Percentiles rank a stretch among this genome's conserved stretches.
Conservation (phyloP, 1,284 basidiomycete species). For the Schizophyllum amplum region DNA sequence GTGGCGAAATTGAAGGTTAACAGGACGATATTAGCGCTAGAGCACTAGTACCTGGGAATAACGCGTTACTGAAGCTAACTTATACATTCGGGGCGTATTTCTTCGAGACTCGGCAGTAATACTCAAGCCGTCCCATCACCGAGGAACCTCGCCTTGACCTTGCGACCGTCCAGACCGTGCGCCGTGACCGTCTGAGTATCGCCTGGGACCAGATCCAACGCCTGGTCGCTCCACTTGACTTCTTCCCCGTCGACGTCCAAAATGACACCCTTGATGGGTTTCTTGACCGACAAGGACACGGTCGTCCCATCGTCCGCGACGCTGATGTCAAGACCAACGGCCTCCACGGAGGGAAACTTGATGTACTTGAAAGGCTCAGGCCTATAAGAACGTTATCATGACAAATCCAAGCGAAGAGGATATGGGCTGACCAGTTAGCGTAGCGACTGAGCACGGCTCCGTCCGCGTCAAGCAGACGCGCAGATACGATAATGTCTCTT, state of each 20-base stretch:
- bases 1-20: no score
- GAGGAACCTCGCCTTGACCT: slow-evolving; percentile 58
- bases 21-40: no score
- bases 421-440: slow-evolving; percentile 57
- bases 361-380: slow-evolving; percentile 90
- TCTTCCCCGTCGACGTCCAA: slow-evolving; percentile 69
- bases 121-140: slow-evolving; percentile 63
- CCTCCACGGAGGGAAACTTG: slow-evolving; percentile 58
- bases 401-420: slow-evolving; percentile 4
- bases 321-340: slow-evolving; percentile 47
- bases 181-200: slow-evolving; percentile 67
- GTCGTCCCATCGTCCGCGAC: slow-evolving; percentile 50
- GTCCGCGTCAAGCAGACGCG: slow-evolving; percentile 53
- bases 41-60: no score
- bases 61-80: no score
- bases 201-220: slow-evolving; percentile 78
- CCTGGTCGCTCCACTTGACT: slow-evolving; percentile 79
- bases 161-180: slow-evolving; percentile 56
- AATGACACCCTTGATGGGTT: slow-evolving; percentile 80
- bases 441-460: slow-evolving; percentile 65
- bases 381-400: slow-evolving; percentile 34
- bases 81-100: slow-evolving; percentile 1
- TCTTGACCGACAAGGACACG: slow-evolving; percentile 50
- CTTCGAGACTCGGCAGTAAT: not conserved
- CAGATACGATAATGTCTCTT: slow-evolving; percentile 67